Conservation (phyloP, 805 yeast genomes). For the Myxozyma nipponensis region DNA sequence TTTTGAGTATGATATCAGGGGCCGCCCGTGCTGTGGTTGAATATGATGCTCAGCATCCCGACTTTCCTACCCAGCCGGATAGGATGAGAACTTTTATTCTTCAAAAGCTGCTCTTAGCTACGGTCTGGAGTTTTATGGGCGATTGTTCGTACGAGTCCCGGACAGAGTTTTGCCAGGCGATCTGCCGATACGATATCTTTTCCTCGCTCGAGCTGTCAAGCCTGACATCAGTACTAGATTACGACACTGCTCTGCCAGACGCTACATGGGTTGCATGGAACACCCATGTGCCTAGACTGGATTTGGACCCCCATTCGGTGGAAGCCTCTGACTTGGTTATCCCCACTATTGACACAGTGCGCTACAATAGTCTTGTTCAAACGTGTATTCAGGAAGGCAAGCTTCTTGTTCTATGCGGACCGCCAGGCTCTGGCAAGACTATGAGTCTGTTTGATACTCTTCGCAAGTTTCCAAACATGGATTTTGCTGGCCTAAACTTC, state of each 20-base stretch:
- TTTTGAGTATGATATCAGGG: constrained; percentile 42
- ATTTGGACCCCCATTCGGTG: constrained; percentile 58
- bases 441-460: constrained; percentile 77
- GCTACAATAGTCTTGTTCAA: constrained; percentile 60
- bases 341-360: constrained; percentile 73
- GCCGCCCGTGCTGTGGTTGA: constrained; percentile 36
- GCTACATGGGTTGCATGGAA: constrained; percentile 48
- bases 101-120: constrained; percentile 34
- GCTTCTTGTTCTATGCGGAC: constrained; percentile 80
- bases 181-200: constrained; percentile 32
- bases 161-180: constrained; percentile 37
- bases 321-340: constrained; percentile 60
- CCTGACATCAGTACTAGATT: constrained; percentile 39
- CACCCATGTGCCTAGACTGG: constrained; percentile 40
- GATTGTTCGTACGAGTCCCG: constrained; percentile 46
- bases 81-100: constrained; percentile 31
- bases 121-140: constrained; percentile 66
- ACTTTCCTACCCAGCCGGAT: constrained; percentile 29
- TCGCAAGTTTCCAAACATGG: constrained; percentile 53
- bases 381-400: constrained; percentile 52
- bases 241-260: constrained; percentile 45
- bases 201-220: constrained; percentile 23
- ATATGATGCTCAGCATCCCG: constrained; percentile 29
- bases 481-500: constrained; percentile 68
- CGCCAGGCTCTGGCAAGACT: constrained; percentile 96